phyloP scores from a whole-genome alignment of 2,329 filamentous ascomycete species.

The Fusarium guadeloupense region DNA sequence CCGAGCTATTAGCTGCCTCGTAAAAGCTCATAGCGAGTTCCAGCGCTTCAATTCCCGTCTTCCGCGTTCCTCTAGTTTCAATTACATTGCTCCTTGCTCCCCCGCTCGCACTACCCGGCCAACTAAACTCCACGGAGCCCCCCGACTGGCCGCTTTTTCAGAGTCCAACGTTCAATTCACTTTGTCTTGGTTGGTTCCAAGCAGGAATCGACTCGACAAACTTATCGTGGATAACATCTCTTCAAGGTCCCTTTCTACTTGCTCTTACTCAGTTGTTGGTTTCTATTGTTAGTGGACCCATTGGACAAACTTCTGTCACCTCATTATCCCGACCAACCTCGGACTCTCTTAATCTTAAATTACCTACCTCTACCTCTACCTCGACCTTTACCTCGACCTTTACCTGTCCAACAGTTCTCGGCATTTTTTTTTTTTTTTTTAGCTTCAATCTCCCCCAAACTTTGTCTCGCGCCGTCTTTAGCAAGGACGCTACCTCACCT shows the following conservation, averaged over 20 bases:
- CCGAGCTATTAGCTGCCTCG: conserved; percentile 8
- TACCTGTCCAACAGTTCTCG: not conserved
- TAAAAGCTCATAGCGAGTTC: conserved; percentile 13
- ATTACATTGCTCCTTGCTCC: no score
- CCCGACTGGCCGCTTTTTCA: conserved; percentile 11
- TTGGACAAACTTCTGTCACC: conserved; percentile 15
- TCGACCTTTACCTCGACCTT: no score
- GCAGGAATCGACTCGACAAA: no score
- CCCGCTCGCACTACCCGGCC: conserved; percentile 22
- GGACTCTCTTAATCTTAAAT: conserved; percentile 18
- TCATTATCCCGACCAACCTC: conserved; percentile 28
- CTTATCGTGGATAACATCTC: no score
- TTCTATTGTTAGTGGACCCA: conserved; percentile 28
- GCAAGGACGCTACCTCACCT: not conserved
- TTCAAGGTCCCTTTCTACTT: not conserved
- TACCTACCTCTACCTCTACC: no score
- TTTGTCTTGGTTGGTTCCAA: conserved; percentile 8
- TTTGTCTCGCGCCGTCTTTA: conserved; percentile 5
- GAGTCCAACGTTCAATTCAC: not conserved
- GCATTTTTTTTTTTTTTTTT: no score
- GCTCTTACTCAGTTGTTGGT: conserved; percentile 14
- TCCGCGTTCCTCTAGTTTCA: conserved; percentile 29
- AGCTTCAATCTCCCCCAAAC: conserved; percentile 7
- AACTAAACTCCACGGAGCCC: conserved; percentile 9
- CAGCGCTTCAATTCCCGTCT: conserved; percentile 32